Evolutionary conservation across 768 basidiomycete genomes (phyloP), one percentile per base, ranked within the genome.

Genomic region (Russula sp.): DNA sequence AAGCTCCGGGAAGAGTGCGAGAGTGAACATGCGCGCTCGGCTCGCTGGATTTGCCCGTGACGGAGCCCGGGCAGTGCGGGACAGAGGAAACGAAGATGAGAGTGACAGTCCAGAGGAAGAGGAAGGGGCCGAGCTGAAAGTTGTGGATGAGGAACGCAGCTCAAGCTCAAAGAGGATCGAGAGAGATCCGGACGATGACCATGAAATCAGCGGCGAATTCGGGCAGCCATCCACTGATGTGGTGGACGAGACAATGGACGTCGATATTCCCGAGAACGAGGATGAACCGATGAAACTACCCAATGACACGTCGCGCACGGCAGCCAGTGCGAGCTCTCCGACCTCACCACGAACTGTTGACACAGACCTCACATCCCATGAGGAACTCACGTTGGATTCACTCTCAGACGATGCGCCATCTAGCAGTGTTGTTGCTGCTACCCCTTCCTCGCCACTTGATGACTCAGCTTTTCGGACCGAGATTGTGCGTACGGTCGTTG

Each of bases 41-140:
- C 69, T 91, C 61, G 77, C 74, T 49, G 78, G 73, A 11, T 89
- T 85, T 74, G 79, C 85, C 11, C 77, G 83, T 66, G 71, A 70
- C 40, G 84, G 83, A 44, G 79, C 77, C 64, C 77, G 75, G 49
- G 31, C 45, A 4, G 31, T 42, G 20, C 63, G 55, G 40, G 59
- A 18, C 63, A 68, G 65, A 32, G 69, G 62, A 18, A 68, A 18
- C 47, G 66, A 61, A 47, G 70, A 22, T 0, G 35, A 54, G 11
- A 39, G 22, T 13, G 59, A 68, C n/a, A 62, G 67, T 60, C 65
- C 63, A 4, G 55, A 64, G 51, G 72, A 68, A 8, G 70, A 66
- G 20, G 67, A 56, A 55, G 32, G 66, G 37, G 35, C 62, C 35
- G 68, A 71, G 16, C 69, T 69, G 50, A 65, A 64, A 10, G 66